These are phyloP conservation scores for Arthromyces matolae DNA, from an alignment of 768 basidiomycete species.

Conservation along the genomic window DNA sequence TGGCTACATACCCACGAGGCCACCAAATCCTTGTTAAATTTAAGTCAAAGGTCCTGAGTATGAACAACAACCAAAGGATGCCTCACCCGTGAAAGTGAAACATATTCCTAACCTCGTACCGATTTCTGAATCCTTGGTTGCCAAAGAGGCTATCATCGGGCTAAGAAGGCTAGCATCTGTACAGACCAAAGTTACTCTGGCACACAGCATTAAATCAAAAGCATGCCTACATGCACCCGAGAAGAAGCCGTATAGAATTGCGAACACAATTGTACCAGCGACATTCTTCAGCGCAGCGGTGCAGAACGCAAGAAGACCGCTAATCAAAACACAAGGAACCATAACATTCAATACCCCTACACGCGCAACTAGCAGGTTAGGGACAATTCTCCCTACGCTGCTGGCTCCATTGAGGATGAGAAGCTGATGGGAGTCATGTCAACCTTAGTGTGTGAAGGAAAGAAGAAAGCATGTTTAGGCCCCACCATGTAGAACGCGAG, in stretches of 20 bases:
- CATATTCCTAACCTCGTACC: constrained; percentile 52
- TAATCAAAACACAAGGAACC: constrained; percentile 23
- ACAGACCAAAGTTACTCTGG: not conserved
- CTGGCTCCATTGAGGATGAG: constrained; percentile 50
- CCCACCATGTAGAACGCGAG: constrained; percentile 57
- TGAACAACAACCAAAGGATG: not conserved
- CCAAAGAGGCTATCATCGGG: constrained; percentile 41
- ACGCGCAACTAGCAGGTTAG: constrained; percentile 29
- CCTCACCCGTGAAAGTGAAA: constrained; percentile 28
- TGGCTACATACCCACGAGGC: constrained; percentile 32
- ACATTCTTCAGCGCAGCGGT: constrained; percentile 28
- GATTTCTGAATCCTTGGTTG: constrained; percentile 46
- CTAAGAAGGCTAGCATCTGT: constrained; percentile 39
- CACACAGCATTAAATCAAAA: constrained; percentile 1
- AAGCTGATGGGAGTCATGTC: constrained; percentile 32
- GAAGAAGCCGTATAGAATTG: constrained; percentile 38
- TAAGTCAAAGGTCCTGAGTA: not conserved
- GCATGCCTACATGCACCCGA: constrained; percentile 32
- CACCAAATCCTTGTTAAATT: constrained; percentile 32
- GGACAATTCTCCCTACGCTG: constrained; percentile 32
- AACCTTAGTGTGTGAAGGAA: not conserved
- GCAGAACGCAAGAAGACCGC: constrained; percentile 31
- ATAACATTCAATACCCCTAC: constrained; percentile 28
- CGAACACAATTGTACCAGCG: constrained; percentile 29
- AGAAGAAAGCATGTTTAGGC: constrained; percentile 2